Conservation (phyloP, 352 stramenopile species). For the Detonula confervacea region DNA sequence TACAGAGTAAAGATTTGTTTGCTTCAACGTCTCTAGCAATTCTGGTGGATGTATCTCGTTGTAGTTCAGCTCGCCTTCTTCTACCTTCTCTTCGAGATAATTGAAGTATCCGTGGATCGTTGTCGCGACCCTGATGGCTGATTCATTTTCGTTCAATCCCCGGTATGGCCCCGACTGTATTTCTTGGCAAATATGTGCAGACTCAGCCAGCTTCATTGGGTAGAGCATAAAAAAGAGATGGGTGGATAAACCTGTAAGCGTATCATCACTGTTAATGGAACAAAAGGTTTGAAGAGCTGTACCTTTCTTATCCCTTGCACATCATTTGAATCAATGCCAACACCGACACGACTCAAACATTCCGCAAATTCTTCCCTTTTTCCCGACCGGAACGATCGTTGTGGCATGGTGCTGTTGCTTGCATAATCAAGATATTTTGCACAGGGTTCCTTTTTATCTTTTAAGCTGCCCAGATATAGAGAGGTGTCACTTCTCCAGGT, state of each 20-base stretch:
- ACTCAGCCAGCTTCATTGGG: slow-evolving; percentile 65
- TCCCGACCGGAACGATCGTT: slow-evolving; percentile 34
- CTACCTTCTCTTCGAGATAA: slow-evolving; percentile 68
- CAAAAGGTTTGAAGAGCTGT: not conserved
- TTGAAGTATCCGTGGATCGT: slow-evolving; percentile 80
- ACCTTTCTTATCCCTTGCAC: slow-evolving; percentile 77
- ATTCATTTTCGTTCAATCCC: slow-evolving; percentile 72
- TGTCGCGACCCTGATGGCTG: slow-evolving; percentile 76
- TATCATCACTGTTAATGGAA: not conserved
- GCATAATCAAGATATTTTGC: slow-evolving; percentile 59
- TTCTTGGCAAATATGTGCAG: slow-evolving; percentile 70
- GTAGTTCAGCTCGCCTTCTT: slow-evolving; percentile 52
- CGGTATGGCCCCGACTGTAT: slow-evolving; percentile 73
- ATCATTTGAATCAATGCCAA: slow-evolving; percentile 75
- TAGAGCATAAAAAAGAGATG: not conserved
- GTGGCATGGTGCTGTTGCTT: slow-evolving; percentile 45
- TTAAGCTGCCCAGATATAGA: slow-evolving; percentile 49
- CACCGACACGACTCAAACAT: slow-evolving; percentile 45
- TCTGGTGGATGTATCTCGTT: slow-evolving; percentile 40
- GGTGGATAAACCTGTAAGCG: not conserved
- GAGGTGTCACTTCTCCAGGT: slow-evolving; percentile 16
- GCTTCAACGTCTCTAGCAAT: slow-evolving; percentile 55
- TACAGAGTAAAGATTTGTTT: slow-evolving; percentile 67
- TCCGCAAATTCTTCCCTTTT: slow-evolving; percentile 48
- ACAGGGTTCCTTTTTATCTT: slow-evolving; percentile 46